Base-by-base conservation (phyloP, 768 basidiomycete species). In the Lyophyllum decastes region DNA sequence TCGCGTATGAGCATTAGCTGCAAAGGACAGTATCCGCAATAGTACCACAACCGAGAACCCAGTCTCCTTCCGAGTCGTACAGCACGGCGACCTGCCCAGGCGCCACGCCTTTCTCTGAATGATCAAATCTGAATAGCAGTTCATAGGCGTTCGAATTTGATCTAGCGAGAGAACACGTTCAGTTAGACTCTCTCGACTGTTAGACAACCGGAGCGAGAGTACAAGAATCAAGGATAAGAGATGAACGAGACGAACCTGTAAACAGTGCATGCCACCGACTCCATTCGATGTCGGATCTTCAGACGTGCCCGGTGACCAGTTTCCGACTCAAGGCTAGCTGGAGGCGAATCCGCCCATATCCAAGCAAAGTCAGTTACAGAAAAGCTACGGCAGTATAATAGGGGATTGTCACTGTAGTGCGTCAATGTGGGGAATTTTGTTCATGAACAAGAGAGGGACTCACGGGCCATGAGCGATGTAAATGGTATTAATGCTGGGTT, bases 11-110 rank as follows among this genome's bases (percentile, higher is more conserved):
- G 8, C 5, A 17, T 12, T 38, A 38, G 35, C 35, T 12, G 16
- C 14, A 16, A 38, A 2, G 35, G 6, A 7, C 14, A 26, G 67
- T 53, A 22, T 59, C 52, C 2, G 47, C 60, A 49, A 97, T 94
- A 6, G 80, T 72, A 30, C 93, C 95, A 66, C 89, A 90, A 2
- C 95, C 95, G 27, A 96, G 76, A 70, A 93, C 95, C 86, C 88
- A 89, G 45, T 86, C 80, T 2, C 77, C 85, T 45, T 84, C 80
- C 2, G 76, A 83, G 55, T 85, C 79, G 71, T 87, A 97, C 2
- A 96, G 61, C 0, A 83, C 86, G 6, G 87, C 88, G 26, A 90
- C 82, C 71, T 98, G 95, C 1, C 95, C 95, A 0, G 86, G 82
- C 0, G 92, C 80, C 16, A 94, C 85, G 6, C 85, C 88, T 41